Percentiles rank a stretch among this genome's conserved stretches.
Conservation (phyloP, 768 basidiomycete species). For the Artomyces pyxidatus region DNA sequence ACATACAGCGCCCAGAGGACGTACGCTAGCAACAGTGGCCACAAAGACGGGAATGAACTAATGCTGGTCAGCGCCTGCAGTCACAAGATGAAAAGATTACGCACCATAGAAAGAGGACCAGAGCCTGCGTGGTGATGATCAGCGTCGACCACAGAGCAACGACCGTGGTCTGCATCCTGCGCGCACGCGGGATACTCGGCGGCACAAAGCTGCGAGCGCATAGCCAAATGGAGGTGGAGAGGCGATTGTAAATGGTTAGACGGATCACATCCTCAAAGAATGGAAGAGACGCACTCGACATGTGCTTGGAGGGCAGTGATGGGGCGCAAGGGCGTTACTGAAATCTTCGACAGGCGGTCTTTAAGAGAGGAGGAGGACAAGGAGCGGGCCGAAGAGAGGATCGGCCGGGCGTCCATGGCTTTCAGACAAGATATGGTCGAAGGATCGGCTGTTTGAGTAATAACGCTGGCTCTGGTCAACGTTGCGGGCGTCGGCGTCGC, state of each 20-base stretch:
- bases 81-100: slow-evolving; percentile 21
- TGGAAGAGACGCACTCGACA: slow-evolving; percentile 51
- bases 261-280: neutral
- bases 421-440: too few relatives aligned
- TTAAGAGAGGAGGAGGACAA: slow-evolving; percentile 57
- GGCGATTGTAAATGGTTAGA: neutral
- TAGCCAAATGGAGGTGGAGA: slow-evolving; percentile 3
- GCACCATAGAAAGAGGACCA: slow-evolving; percentile 80
- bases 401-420: slow-evolving; percentile 29
- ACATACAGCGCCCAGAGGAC: slow-evolving; percentile 68
- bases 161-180: slow-evolving; percentile 81
- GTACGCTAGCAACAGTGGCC: slow-evolving; percentile 79
- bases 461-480: too few relatives aligned
- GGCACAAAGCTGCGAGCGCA: slow-evolving; percentile 63
- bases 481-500: too few relatives aligned
- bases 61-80: neutral
- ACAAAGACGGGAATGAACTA: slow-evolving; percentile 83
- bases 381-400: slow-evolving; percentile 33
- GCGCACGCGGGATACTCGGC: slow-evolving; percentile 74
- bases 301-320: slow-evolving; percentile 63
- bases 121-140: slow-evolving; percentile 54
- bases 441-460: too few relatives aligned
- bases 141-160: slow-evolving; percentile 86
- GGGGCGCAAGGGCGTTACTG: slow-evolving; percentile 50
- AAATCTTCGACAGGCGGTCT: slow-evolving; percentile 43